Base-by-base conservation (phyloP, 352 stramenopile genomes). In the Plasmopara viticola region DNA sequence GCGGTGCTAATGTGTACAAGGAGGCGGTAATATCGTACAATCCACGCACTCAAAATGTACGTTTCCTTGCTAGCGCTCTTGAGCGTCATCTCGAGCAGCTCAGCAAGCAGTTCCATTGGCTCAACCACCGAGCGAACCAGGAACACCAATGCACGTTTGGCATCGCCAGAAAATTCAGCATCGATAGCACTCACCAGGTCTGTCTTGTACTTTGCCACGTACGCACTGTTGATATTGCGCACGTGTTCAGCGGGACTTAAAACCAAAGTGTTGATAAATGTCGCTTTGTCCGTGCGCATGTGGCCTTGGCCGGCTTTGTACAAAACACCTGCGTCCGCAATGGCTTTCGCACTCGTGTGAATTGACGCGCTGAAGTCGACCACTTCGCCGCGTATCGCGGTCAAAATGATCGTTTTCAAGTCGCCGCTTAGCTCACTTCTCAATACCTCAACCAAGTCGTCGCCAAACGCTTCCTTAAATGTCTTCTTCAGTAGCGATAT, bases 401-500 rank as follows among this genome's bases (percentile, higher is more conserved):
- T 64, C 38, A 84, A 57, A 56, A 86, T 74, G 42, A 81, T 64
- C 62, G 79, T 80, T 55, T 72, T 68, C 50, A 86, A 71, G 56
- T 86, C 74, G 33, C 77, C 77, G 33, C 72, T 60, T 14, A 87
- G 49, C 9, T 84, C 74, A 25, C 53, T 48, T 46, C 77, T 61
- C 44, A 86, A 41, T 17, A 64, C 53, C 44, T 73, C 62, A 15
- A 66, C 64, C 31, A 89, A 52, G 20, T 87, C 75, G n/a, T 81
- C 59, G 40, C 63, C 61, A 58, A 77, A 71, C 28, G 78, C 18
- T 20, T 82, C 64, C 46, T 78, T 68, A 62, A 72, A 87, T 2
- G 75, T 78, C 70, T 86, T 84, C 75, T 89, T 87, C 40, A 86
- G 60, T 52, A 89, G 73, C 62, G 66, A 64, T 48, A 89, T 74